A percentile compares a stretch with the other conserved stretches of the same genome.
Conservation (phyloP, 1,284 basidiomycete species). For the Sphagnurus paluster region DNA sequence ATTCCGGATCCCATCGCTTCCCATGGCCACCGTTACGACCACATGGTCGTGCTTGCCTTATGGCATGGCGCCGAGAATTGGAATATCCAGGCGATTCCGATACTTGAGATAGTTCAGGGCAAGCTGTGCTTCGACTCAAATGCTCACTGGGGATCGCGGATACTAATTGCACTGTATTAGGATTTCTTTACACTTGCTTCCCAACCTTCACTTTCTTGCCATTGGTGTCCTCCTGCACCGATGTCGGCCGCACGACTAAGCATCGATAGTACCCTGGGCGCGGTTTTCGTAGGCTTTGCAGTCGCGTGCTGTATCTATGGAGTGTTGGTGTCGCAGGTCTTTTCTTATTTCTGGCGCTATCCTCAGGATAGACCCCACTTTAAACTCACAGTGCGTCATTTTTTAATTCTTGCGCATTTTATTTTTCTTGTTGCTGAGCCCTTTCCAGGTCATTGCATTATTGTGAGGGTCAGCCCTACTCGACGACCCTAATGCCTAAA, state of each 20-base stretch:
- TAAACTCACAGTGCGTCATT: slow-evolving; percentile 51
- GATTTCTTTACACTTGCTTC: no score
- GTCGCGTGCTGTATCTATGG: slow-evolving; percentile 52
- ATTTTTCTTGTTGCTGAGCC: not conserved
- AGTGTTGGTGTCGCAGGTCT: slow-evolving; percentile 54
- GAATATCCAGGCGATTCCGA: no score
- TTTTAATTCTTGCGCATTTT: slow-evolving; percentile 1
- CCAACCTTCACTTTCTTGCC: not conserved
- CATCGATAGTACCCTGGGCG: slow-evolving; percentile 59
- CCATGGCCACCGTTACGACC: not conserved
- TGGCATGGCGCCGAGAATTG: no score
- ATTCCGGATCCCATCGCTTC: no score
- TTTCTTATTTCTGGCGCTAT: slow-evolving; percentile 58
- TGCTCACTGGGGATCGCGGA: no score
- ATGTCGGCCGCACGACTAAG: slow-evolving; percentile 16
- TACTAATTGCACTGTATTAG: not conserved
- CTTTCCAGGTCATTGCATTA: slow-evolving; percentile 42
- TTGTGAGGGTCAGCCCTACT: slow-evolving; percentile 34
- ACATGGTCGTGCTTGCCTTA: not conserved
- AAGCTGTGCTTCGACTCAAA: no score
- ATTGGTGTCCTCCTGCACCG: not conserved
- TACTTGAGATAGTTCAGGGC: no score
- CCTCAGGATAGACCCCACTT: slow-evolving; percentile 52
- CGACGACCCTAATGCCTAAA: not conserved
- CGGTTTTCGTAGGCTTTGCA: slow-evolving; percentile 59